A percentile compares a stretch with the other conserved stretches of the same genome.
Evolutionary conservation across 2,329 filamentous ascomycete species (phyloP).

Genomic region (Fusarium floridanum): DNA sequence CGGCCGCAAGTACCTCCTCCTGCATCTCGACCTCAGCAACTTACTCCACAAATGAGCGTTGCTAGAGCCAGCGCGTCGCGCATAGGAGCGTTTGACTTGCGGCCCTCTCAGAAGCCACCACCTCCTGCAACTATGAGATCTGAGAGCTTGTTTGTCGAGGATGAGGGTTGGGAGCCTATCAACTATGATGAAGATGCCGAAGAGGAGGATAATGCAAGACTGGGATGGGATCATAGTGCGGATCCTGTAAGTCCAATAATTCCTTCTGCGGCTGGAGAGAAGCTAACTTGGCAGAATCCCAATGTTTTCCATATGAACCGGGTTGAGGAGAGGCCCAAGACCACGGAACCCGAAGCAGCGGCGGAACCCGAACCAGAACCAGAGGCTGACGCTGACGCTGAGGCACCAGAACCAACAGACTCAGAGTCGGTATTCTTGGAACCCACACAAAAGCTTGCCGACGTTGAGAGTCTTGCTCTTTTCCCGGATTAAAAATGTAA

Average conservation of each 20-base stretch:
- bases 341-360: slow-evolving; percentile 16
- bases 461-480: slow-evolving; percentile 66
- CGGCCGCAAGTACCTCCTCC: slow-evolving; percentile 42
- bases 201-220: slow-evolving; percentile 73
- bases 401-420: slow-evolving; percentile 41
- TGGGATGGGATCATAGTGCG: slow-evolving; percentile 81
- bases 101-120: slow-evolving; percentile 67
- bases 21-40: slow-evolving; percentile 46
- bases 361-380: not conserved
- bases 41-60: slow-evolving; percentile 51
- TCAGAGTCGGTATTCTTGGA: slow-evolving; percentile 62
- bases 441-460: slow-evolving; percentile 80
- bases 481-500: slow-evolving; percentile 53
- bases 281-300: slow-evolving; percentile 57
- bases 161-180: slow-evolving; percentile 81
- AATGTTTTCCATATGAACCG: slow-evolving; percentile 60
- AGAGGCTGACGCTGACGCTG: not conserved
- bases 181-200: slow-evolving; percentile 71
- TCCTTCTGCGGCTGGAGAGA: slow-evolving; percentile 8
- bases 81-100: slow-evolving; percentile 58
- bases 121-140: slow-evolving; percentile 70
- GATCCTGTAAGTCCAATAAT: slow-evolving; percentile 64
- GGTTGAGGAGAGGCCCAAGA: slow-evolving; percentile 46
- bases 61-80: slow-evolving; percentile 52
- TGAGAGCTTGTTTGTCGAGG: slow-evolving; percentile 81